Base-by-base conservation (phyloP, 2,329 filamentous ascomycete species). In the Aspergillus caelatus region DNA sequence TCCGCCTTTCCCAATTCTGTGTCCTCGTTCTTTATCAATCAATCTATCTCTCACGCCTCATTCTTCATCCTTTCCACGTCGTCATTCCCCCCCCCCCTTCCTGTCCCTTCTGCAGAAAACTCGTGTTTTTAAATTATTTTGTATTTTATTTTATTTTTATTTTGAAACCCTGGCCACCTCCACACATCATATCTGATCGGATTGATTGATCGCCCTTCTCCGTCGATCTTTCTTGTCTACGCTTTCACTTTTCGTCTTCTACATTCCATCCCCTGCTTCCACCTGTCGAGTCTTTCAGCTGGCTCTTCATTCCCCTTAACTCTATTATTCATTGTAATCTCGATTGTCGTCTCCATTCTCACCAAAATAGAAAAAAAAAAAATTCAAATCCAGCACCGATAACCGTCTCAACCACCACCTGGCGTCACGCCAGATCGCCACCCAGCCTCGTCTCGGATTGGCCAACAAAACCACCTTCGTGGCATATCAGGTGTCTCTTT, bases 101-200 rank as follows among this genome's bases (percentile, higher is more conserved):
- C 46, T 16, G 14, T 30, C 46, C 8, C 46, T 28, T 28, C 23
- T 7, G 14, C 12, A 50, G 26, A 50, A 46, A 32, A 30, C 46
- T 30, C 46, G 46, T 50, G 46, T 41, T 26, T 50, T 50, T 50
- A 19, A 26, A 12, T 28, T 26, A 26, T 28, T 26, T 19, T 28
- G 34, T 36, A 14, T 48, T 26, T 16, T 48, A 19, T 9, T 28
- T 30, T 19, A 9, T 46, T 26, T 21, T 46, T 11, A 14, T 7
- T 23, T 11, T 11, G 30, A 11, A 52, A 10, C 48, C 46, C 48
- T 52, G 26, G 48, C 32, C 48, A 28, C 48, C 58, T 60, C 63
- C 61, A 58, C 61, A 58, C 62, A 66, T 68, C 66, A 67, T 70
- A 70, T 70, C 68, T 70, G 67, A 70, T 70, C 68, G 61, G 48